These are phyloP conservation scores for Stephania japonica DNA, from an alignment of 164 flowering plant species.

Conservation along the genomic window DNA sequence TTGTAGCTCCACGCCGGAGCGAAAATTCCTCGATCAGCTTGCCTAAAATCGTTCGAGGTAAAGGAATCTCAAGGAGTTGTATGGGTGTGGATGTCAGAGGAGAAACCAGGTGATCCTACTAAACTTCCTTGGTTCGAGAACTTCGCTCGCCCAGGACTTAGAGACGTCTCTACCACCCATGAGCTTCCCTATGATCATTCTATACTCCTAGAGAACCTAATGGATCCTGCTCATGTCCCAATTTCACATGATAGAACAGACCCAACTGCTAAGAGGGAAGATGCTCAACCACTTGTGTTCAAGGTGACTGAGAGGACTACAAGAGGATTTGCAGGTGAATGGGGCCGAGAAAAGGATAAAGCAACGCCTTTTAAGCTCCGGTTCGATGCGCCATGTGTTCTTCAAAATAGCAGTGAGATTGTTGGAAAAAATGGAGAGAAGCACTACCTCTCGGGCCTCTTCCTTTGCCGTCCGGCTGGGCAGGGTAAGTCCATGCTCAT, in stretches of 20 bases:
- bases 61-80: conserved; percentile 88
- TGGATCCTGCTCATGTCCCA: conserved; percentile 98
- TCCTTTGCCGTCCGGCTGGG: conserved; percentile 88
- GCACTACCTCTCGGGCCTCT: conserved; percentile 69
- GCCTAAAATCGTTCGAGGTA: conserved; percentile 61
- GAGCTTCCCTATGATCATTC: conserved; percentile 98
- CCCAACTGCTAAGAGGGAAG: conserved; percentile 82
- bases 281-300: conserved; percentile 70
- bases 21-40: conserved; percentile 72
- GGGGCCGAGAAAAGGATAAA: conserved; percentile 55
- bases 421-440: conserved; percentile 54
- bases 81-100: conserved; percentile 96
- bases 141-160: conserved; percentile 72
- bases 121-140: conserved; percentile 94
- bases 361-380: conserved; percentile 45
- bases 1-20: conserved; percentile 74
- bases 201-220: conserved; percentile 88
- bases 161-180: conserved; percentile 67
- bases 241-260: conserved; percentile 94
- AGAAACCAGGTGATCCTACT: conserved; percentile 42
- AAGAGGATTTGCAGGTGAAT: conserved; percentile 86
- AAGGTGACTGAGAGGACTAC: conserved; percentile 66
- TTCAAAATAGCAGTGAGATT: conserved; percentile 69
- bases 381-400: conserved; percentile 89
- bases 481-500: conserved; percentile 97